These are phyloP conservation scores for Citeromyces matritensis DNA, from an alignment of 805 yeast species.

Conservation along the genomic window DNA sequence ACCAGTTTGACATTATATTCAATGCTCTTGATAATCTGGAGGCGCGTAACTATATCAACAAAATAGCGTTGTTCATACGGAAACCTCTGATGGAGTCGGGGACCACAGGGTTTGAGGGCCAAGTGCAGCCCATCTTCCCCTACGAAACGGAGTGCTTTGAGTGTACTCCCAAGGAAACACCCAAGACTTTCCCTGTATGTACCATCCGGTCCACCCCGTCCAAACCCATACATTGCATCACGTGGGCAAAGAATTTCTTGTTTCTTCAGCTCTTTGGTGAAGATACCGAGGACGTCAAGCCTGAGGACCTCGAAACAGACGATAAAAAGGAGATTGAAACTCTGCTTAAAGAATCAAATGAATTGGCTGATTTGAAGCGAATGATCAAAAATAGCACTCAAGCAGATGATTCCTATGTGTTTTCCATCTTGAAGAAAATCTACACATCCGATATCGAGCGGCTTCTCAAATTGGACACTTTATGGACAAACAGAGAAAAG, in stretches of 20 bases:
- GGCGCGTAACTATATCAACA: slow-evolving; percentile 83
- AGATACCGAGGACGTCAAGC: slow-evolving; percentile 16
- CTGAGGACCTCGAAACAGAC: slow-evolving; percentile 37
- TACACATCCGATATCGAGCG: slow-evolving; percentile 70
- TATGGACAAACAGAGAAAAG: slow-evolving; percentile 60
- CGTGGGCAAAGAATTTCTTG: slow-evolving; percentile 92
- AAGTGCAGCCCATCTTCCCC: slow-evolving; percentile 83
- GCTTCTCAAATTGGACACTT: slow-evolving; percentile 49
- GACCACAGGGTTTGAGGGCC: slow-evolving; percentile 90
- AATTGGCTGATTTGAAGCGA: slow-evolving; percentile 32
- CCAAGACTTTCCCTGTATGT: slow-evolving; percentile 89
- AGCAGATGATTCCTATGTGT: slow-evolving; percentile 14
- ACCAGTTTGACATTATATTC: slow-evolving; percentile 63
- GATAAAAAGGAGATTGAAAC: slow-evolving; percentile 51
- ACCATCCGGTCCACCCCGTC: slow-evolving; percentile 96
- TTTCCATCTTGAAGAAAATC: slow-evolving; percentile 38
- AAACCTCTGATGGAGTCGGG: slow-evolving; percentile 87
- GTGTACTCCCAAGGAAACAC: slow-evolving; percentile 76
- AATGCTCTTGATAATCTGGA: slow-evolving; percentile 91
- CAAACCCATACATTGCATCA: slow-evolving; percentile 89
- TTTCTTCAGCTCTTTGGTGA: slow-evolving; percentile 69
- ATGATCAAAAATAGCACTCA: slow-evolving; percentile 13
- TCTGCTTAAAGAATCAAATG: slow-evolving; percentile 53
- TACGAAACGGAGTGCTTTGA: slow-evolving; percentile 83
- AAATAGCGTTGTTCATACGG: slow-evolving; percentile 56